A percentile compares a stretch with the other conserved stretches of the same genome.
Evolutionary conservation across 1,139 yeast genomes (phyloP).

Genomic region (Geotrichum armillariae): DNA sequence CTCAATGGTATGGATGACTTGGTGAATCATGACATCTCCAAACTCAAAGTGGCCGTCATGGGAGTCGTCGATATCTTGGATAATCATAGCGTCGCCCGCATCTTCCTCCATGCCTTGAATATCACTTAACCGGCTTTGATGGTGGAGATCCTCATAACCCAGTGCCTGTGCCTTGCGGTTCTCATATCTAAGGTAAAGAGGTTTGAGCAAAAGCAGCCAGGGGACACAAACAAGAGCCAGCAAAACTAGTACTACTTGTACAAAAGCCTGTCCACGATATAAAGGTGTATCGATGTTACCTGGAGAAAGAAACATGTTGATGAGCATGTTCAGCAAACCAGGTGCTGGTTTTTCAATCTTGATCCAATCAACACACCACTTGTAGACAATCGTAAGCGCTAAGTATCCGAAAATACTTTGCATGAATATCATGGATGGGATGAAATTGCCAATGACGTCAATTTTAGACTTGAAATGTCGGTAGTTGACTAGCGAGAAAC

Average conservation of each 20-base stretch:
- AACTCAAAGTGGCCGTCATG: conserved; percentile 61
- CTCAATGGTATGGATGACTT: conserved; percentile 97
- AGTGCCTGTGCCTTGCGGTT: conserved; percentile 36
- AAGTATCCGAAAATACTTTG: conserved; percentile 94
- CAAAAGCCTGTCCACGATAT: conserved; percentile 78
- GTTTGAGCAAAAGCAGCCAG: conserved; percentile 86
- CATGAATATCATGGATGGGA: conserved; percentile 93
- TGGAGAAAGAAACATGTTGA: conserved; percentile 93
- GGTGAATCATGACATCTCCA: conserved; percentile 96
- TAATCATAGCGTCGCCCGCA: conserved; percentile 33
- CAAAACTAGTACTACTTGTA: conserved; percentile 71
- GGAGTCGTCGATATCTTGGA: conserved; percentile 45
- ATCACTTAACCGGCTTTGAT: conserved; percentile 26
- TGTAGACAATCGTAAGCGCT: conserved; percentile 79
- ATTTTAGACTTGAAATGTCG: conserved; percentile 69
- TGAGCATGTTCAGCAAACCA: conserved; percentile 89
- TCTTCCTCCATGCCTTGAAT: conserved; percentile 38
- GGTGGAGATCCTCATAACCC: conserved; percentile 28
- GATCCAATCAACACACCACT: conserved; percentile 95
- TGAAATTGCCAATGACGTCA: conserved; percentile 88
- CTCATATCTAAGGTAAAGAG: conserved; percentile 62
- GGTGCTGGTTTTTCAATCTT: conserved; percentile 78
- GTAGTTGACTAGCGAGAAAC: conserved; percentile 82
- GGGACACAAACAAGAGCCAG: conserved; percentile 91
- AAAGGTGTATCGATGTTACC: conserved; percentile 82